A percentile compares a stretch with the other conserved stretches of the same genome.
These are phyloP conservation scores for Pontederia paniculata DNA, from an alignment of 176 grass and related monocot genomes.

Conservation along the genomic window DNA sequence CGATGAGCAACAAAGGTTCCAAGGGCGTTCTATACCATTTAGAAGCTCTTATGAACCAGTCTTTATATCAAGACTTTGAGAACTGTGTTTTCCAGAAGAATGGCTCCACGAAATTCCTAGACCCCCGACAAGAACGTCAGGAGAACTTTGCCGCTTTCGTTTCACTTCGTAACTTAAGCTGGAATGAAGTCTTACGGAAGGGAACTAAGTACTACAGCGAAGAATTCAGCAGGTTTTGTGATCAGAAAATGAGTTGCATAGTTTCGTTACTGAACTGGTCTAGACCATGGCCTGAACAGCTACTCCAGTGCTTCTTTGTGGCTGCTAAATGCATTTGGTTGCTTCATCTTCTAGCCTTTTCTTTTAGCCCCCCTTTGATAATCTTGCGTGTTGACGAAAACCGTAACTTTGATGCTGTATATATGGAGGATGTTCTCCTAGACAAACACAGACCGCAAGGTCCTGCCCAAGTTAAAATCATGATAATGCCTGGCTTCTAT, in stretches of 20 bases:
- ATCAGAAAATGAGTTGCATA: conserved; percentile 94
- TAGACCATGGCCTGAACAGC: conserved; percentile 73
- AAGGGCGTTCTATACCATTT: conserved; percentile 71
- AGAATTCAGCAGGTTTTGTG: conserved; percentile 80
- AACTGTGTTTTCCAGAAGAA: conserved; percentile 73
- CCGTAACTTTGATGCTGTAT: conserved; percentile 37
- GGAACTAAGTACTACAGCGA: conserved; percentile 82
- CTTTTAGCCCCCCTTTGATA: conserved; percentile 30
- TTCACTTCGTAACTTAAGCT: conserved; percentile 67
- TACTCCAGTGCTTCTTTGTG: conserved; percentile 88
- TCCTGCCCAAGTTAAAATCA: conserved; percentile 54
- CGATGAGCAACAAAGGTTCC: conserved; percentile 24
- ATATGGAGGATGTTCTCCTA: conserved; percentile 83
- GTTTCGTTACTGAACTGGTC: conserved; percentile 76
- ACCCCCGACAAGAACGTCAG: conserved; percentile 53
- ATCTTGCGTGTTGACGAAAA: conserved; percentile 55
- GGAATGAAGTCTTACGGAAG: conserved; percentile 91
- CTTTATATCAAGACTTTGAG: conserved; percentile 86
- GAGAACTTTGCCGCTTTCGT: conserved; percentile 78
- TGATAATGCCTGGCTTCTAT: conserved; percentile 92
- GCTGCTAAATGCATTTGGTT: conserved; percentile 95
- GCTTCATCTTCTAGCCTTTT: conserved; percentile 69
- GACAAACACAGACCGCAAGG: conserved; percentile 33
- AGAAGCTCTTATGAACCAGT: conserved; percentile 71
- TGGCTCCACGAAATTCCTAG: conserved; percentile 47